phyloP scores from a whole-genome alignment of 1,284 basidiomycete species.

The Melampsora medusae region DNA sequence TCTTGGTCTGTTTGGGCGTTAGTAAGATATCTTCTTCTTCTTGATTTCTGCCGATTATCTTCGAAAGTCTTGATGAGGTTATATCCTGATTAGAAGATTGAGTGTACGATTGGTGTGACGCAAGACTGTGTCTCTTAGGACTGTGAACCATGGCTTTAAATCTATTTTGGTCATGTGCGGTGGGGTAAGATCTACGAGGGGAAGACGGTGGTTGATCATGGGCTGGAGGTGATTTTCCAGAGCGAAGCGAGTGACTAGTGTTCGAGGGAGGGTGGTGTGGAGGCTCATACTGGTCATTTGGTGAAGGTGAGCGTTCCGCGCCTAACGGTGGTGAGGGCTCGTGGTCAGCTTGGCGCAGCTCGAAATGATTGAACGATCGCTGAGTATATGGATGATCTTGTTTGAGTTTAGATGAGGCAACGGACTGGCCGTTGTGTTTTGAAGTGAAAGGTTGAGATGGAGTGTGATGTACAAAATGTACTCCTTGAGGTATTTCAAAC shows the following conservation, averaged over 20 bases:
- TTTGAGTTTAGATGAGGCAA: background rate
- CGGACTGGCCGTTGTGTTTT: background rate
- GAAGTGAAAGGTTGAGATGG: background rate
- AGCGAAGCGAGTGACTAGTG: background rate
- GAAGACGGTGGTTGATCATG: background rate
- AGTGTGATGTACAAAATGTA: background rate
- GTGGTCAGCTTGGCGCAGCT: conserved; percentile 5
- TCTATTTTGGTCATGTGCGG: background rate
- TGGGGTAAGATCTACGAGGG: background rate
- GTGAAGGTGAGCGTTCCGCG: background rate
- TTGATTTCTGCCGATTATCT: background rate
- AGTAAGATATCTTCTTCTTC: background rate
- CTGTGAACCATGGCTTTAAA: background rate
- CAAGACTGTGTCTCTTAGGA: background rate
- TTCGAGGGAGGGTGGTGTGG: background rate
- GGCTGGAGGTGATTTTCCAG: background rate
- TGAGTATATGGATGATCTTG: background rate
- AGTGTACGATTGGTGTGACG: background rate
- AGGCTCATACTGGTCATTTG: background rate
- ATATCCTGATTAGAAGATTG: background rate
- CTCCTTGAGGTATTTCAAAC: conserved; percentile 12
- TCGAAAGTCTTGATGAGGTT: background rate
- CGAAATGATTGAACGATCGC: background rate
- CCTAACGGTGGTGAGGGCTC: background rate
- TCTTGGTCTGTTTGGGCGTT: background rate